These are phyloP conservation scores for Tremellales sp. DNA, from an alignment of 1,284 basidiomycete genomes.

Conservation along the genomic window DNA sequence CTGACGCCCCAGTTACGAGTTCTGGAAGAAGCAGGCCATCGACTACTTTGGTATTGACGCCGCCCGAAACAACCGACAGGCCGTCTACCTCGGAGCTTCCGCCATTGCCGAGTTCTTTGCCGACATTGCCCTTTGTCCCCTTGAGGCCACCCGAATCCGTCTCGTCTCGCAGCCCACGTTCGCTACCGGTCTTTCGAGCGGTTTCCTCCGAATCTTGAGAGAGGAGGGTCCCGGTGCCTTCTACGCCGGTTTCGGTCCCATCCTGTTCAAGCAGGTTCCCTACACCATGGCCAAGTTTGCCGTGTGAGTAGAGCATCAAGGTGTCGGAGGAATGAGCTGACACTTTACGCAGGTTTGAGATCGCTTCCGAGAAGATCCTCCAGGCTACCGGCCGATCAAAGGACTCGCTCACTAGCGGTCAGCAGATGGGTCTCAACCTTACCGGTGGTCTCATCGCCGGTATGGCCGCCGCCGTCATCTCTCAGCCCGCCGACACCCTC, in stretches of 20 bases:
- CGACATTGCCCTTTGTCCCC: slow-evolving; percentile 61
- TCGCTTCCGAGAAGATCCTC: slow-evolving; percentile 53
- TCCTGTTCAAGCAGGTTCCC: slow-evolving; percentile 56
- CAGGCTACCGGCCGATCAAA: slow-evolving; percentile 52
- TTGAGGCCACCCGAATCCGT: slow-evolving; percentile 58
- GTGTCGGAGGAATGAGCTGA: slow-evolving; percentile 10
- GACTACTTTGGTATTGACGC: slow-evolving; percentile 79
- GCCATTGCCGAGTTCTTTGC: slow-evolving; percentile 94
- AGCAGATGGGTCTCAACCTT: slow-evolving; percentile 49
- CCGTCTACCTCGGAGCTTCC: slow-evolving; percentile 91
- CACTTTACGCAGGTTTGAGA: slow-evolving; percentile 37
- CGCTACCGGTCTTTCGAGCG: slow-evolving; percentile 53
- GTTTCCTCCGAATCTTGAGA: slow-evolving; percentile 54
- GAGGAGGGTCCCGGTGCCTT: slow-evolving; percentile 54
- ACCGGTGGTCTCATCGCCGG: slow-evolving; percentile 54
- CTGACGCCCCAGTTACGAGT: slow-evolving; percentile 60
- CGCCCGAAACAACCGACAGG: slow-evolving; percentile 81
- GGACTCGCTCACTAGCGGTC: slow-evolving; percentile 46
- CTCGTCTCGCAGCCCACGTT: slow-evolving; percentile 56
- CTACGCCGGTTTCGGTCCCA: slow-evolving; percentile 58
- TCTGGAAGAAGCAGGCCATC: slow-evolving; percentile 90
- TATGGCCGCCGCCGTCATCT: slow-evolving; percentile 58
- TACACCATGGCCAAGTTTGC: slow-evolving; percentile 57
- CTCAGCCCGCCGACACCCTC: slow-evolving; percentile 57
- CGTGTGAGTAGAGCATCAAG: slow-evolving; percentile 26